phyloP scores from a whole-genome alignment of 1,284 basidiomycete species.

The Stereum hirsutum region DNA sequence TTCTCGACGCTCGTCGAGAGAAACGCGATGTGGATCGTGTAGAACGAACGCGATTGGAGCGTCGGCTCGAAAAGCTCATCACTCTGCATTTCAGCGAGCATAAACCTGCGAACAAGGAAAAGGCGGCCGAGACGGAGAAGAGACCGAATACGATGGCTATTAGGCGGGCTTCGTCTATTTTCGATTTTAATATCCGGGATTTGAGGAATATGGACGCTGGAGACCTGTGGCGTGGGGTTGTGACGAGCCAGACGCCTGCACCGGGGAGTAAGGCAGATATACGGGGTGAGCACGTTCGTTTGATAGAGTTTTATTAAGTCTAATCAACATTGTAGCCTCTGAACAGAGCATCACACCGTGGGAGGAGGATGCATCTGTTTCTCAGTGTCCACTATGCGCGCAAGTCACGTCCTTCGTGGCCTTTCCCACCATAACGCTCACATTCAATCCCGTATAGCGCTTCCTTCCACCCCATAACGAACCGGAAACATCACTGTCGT shows the following conservation, averaged over 20 bases:
- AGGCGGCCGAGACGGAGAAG: constrained; percentile 15
- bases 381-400: constrained; percentile 82
- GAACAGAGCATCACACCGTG: constrained; percentile 95
- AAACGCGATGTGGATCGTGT: constrained; percentile 56
- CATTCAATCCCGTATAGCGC: constrained; percentile 32
- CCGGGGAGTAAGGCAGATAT: constrained; percentile 41
- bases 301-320: constrained; percentile 7
- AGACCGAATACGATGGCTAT: constrained; percentile 13
- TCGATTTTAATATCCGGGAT: constrained; percentile 48
- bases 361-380: constrained; percentile 76
- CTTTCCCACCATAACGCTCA: neutral
- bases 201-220: constrained; percentile 50
- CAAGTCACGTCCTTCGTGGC: constrained; percentile 28
- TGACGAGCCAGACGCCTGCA: constrained; percentile 30
- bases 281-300: constrained; percentile 29
- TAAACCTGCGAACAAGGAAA: too few relatives aligned
- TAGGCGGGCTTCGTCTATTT: constrained; percentile 54
- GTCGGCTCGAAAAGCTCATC: constrained; percentile 81
- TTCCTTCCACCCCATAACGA: constrained; percentile 83
- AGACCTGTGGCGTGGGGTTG: constrained; percentile 52
- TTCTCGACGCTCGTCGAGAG: constrained; percentile 45
- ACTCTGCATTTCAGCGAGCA: constrained; percentile 67
- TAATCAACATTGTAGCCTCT: constrained; percentile 36
- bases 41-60: constrained; percentile 73
- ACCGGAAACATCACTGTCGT: constrained; percentile 95